phyloP scores from a whole-genome alignment of 192 early-diverging fungal species.

The Mycoemilia scoparia region DNA sequence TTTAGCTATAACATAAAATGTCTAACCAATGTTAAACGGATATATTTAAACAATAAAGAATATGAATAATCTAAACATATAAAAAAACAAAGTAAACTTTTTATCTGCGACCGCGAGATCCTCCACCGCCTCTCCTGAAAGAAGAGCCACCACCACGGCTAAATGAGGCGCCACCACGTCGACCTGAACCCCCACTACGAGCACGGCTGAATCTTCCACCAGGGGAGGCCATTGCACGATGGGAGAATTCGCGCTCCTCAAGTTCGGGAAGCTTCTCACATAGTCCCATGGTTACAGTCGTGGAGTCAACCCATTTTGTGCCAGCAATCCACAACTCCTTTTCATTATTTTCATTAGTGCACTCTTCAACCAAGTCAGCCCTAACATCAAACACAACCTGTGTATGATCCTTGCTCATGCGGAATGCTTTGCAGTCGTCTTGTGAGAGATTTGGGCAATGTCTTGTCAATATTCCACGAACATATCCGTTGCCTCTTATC shows the following conservation, averaged over 20 bases:
- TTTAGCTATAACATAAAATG: slow-evolving; percentile 6
- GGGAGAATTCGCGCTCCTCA: slow-evolving; percentile 26
- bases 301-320: slow-evolving; percentile 43
- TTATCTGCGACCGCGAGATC: slow-evolving; percentile 15
- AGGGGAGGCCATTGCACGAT: slow-evolving; percentile 18
- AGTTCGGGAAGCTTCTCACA: slow-evolving; percentile 64
- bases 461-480: slow-evolving; percentile 55
- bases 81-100: slow-evolving; percentile 23
- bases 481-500: slow-evolving; percentile 60
- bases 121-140: slow-evolving; percentile 16
- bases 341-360: slow-evolving; percentile 16
- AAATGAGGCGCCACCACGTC: slow-evolving; percentile 29
- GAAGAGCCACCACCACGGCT: too few relatives aligned
- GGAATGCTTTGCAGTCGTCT: slow-evolving; percentile 60
- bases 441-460: slow-evolving; percentile 49
- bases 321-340: slow-evolving; percentile 38
- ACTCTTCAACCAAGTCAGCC: slow-evolving; percentile 47
- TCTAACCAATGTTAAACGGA: slow-evolving; percentile 21
- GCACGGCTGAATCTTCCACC: slow-evolving; percentile 21
- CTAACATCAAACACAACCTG: slow-evolving; percentile 79
- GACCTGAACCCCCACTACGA: slow-evolving; percentile 21
- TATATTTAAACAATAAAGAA: slow-evolving; percentile 24
- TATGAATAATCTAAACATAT: slow-evolving; percentile 25
- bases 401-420: slow-evolving; percentile 60
- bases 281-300: slow-evolving; percentile 48